Base-by-base conservation (phyloP, 352 stramenopile species). In the Phytophthora citrophthora region DNA sequence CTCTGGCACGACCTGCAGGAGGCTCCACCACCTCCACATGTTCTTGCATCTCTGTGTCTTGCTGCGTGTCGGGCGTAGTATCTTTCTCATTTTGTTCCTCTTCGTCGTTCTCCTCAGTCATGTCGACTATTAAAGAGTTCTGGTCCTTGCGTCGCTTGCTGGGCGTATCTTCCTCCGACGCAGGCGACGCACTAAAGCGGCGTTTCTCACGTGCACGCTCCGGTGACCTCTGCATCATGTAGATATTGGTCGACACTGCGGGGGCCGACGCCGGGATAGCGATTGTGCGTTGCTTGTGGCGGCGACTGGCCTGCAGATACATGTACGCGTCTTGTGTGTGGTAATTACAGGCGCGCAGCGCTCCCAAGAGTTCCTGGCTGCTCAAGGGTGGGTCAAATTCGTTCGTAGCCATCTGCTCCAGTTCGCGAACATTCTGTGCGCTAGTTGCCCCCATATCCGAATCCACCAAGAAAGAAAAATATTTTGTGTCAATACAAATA, bases 331-430 rank as follows among this genome's bases (percentile, higher is more conserved):
- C 76, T 20, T 70, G 64, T 2, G 66, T 76, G 51, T 66, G 74
- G 61, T 88, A 79, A 56, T 79, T 57, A 29, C 70, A 81, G 23
- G 61, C 62, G 26, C 49, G 59, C 55, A 91, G 62, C 29, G 82
- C 84, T 40, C 54, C 60, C 24, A 76, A 44, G 7, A 90, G 71
- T 45, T 93, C 77, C 20, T 81, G 69, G 4, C 50, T 81, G 11
- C 47, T 79, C 26, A 79, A 48, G 2, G 79, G 71, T 18, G 65
- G 59, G 6, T 86, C 74, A 51, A 90, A 89, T 43, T 93, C 82
- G 69, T 89, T 82, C 50, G 72, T 75, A 46, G 79, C 68, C 39
- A 91, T 70, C 68, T 74, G 76, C 57, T 87, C 67, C n/a, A 91
- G 59, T 44, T 81, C 69, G 5, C 71, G 57, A 39, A 87, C 62